These are phyloP conservation scores for Gigaspora rosea DNA, from an alignment of 192 early-diverging fungal genomes.

Conservation along the genomic window DNA sequence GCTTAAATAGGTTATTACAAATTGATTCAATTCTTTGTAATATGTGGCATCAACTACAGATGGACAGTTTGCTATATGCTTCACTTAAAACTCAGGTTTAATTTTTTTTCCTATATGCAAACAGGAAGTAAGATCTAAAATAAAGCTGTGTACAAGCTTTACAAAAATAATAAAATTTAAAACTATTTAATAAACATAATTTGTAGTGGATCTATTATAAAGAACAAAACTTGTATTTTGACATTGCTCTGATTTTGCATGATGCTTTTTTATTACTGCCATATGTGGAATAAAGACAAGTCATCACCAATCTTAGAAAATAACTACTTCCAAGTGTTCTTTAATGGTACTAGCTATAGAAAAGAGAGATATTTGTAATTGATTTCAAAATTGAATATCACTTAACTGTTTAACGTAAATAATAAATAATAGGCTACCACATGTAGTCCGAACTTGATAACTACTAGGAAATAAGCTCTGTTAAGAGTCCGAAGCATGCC, in stretches of 20 bases:
- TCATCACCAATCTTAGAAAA: constrained; percentile 2
- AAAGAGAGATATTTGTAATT: background rate
- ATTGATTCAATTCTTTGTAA: too few relatives aligned
- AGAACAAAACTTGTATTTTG: constrained; percentile 31
- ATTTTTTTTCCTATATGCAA: constrained; percentile 30
- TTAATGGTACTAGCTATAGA: background rate
- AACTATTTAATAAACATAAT: constrained; percentile 5
- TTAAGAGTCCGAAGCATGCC: too few relatives aligned
- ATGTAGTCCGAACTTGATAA: too few relatives aligned
- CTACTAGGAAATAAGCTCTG: too few relatives aligned
- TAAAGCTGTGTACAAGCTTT: constrained; percentile 27
- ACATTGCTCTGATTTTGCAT: constrained; percentile 25
- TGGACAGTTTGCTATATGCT: too few relatives aligned
- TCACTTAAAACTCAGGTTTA: too few relatives aligned
- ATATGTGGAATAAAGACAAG: background rate
- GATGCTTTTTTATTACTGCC: constrained; percentile 27
- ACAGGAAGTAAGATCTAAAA: constrained; percentile 27
- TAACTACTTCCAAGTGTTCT: background rate
- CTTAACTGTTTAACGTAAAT: background rate
- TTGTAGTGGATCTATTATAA: constrained; percentile 12
- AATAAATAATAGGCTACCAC: too few relatives aligned
- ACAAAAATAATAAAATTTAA: constrained; percentile 30
- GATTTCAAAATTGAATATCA: background rate
- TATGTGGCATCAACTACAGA: too few relatives aligned
- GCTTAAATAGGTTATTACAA: too few relatives aligned